A percentile compares a stretch with the other conserved stretches of the same genome.
These are phyloP conservation scores for Stephanodiscus triporus DNA, from an alignment of 108 stramenopile genomes.

Conservation along the genomic window DNA sequence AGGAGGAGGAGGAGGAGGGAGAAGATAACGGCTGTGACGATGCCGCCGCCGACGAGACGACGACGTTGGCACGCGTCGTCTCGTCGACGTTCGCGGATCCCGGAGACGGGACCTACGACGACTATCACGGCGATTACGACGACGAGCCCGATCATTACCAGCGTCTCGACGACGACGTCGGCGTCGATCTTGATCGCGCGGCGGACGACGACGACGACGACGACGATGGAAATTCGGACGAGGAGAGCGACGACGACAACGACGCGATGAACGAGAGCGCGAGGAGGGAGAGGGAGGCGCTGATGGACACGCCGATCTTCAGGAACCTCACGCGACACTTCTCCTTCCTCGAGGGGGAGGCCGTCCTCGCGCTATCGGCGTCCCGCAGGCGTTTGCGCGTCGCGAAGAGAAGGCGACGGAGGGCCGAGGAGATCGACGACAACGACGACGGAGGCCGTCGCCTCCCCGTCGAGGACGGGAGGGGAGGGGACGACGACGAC, in stretches of 20 bases:
- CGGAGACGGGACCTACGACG: slow-evolving; percentile 28
- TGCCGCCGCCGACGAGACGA: neutral
- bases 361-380: slow-evolving; percentile 46
- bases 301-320: slow-evolving; percentile 40
- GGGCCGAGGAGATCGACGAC: neutral
- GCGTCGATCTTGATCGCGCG: neutral
- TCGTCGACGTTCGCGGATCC: neutral
- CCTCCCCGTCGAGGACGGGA: too few relatives aligned
- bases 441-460: slow-evolving; percentile 9
- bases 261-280: neutral
- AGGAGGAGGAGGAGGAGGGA: slow-evolving; percentile 18
- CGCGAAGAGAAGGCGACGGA: neutral
- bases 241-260: slow-evolving; percentile 16
- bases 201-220: neutral
- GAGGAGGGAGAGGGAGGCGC: slow-evolving; percentile 9
- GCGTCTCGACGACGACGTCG: neutral
- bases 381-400: slow-evolving; percentile 39
- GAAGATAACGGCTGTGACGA: slow-evolving; percentile 21
- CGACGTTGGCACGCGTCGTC: neutral
- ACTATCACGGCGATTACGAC: slow-evolving; percentile 39
- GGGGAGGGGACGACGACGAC: neutral
- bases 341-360: slow-evolving; percentile 56
- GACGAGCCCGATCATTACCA: slow-evolving; percentile 17
- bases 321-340: slow-evolving; percentile 55
- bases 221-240: slow-evolving; percentile 1